Evolutionary conservation across 257 asterid genomes (phyloP), one percentile per base, ranked within the genome.

Genomic region (Leptodermis oblonga): DNA sequence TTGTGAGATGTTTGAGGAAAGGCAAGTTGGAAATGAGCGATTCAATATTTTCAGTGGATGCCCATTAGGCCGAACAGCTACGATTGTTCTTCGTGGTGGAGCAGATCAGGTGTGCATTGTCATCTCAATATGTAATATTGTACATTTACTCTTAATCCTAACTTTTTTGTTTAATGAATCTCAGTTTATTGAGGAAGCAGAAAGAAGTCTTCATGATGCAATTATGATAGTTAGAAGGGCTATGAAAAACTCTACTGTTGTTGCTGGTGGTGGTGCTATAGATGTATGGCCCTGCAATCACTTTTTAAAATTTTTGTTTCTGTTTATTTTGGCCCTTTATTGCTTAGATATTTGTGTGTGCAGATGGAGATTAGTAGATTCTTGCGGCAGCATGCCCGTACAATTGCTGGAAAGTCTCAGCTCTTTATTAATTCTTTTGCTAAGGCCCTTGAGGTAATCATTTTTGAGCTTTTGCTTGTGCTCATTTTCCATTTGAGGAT

Each of bases 1-100:
- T 48, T 92, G 97, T 79, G 92, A 86, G 73, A 52, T 75, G 59
- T 92, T 92, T 77, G 97, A 92, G 88, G 97, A 92, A 83, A 92
- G 58, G 72, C 97, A 89, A 87, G 97, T 92, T 68, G 97, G 96
- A 73, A 92, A 92, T 78, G 97, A 92, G 82, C 90, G 97, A 41
- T 92, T 92, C 76, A 92, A 92, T 77, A 86, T 92, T 76, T 92
- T 92, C 73, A 86, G 95, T 78, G 97, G 97, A 71, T 92, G 97
- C 77, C 97, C 95, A 25, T 80, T 87, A 18, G 95, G 97, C 68
- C 82, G 56, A 73, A 92, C 97, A 26, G 96, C 97, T 77, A 92
- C 97, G 68, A 87, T 92, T 70, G 96, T 92, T 80, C 92, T 92
- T 72, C 96, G 97, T 60, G 97, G 97, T 61, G 97, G 97, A 70